Base-by-base conservation (phyloP, 139 green algal genomes). In the Coelastrella sp. region DNA sequence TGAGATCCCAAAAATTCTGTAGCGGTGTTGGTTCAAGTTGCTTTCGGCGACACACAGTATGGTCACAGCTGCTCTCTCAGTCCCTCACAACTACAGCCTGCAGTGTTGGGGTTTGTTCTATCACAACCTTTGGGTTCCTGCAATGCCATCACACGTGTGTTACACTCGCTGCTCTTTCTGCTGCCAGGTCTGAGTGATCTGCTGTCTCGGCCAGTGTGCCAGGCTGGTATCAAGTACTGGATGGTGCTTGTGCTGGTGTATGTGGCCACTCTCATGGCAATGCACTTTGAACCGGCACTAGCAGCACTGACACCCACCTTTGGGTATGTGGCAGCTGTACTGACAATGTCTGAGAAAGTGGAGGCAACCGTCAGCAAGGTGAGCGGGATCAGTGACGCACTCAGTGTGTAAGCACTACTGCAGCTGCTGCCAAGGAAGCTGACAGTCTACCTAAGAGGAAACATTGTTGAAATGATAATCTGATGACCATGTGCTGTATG, bases 341-440 rank as follows among this genome's bases (percentile, higher is more conserved):
- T 89, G 30, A 32, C 83, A 21, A 84, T 86, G 78, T 71, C 34
- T 34, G 68, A 89, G 71, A 79, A 69, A 35, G 85, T 89, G 35
- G 88, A 91, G 84, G 83, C 84, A 11, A 89, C 88, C 13, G 27
- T 89, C 5, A 75, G 32, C 57, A 89, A 89, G 68, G 88, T 85
- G 15, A 37, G 59, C n/a, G n/a, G n/a, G n/a, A n/a, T n/a, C n/a
- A n/a, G n/a, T n/a, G n/a, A n/a, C n/a, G n/a, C n/a, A n/a, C n/a
- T n/a, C n/a, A n/a, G n/a, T n/a, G n/a, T n/a, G n/a, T n/a, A n/a
- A n/a, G n/a, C 59, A 67, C 59, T 67, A 23, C 19, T 25, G 1
- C 64, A 50, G 64, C 64, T 34, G 19, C 30, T 2, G 21, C 59
- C 13, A 67, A 23, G 19, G 30, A 35, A 57, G 48, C 48, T 57